Base-by-base conservation (phyloP, 1,139 yeast genomes). In the Casaregolazyma lundiana region DNA sequence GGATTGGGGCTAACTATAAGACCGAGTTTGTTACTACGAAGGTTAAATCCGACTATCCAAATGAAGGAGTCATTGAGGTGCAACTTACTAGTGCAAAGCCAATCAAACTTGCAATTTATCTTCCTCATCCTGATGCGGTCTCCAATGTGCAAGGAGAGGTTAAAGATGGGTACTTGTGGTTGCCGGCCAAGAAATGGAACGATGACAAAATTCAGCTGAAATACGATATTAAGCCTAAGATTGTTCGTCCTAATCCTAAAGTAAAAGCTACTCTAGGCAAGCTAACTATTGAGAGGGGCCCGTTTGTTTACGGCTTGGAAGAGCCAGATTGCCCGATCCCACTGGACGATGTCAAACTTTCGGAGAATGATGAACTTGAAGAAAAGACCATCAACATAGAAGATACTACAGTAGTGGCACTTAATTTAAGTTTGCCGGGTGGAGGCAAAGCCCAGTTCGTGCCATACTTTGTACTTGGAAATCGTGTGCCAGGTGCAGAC, bases 281-380 rank as follows among this genome's bases (percentile, higher is more conserved):
- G 22, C 13, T 44, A n/a, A 40, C 43, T 7, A 36, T 44, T 3
- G 47, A 44, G 20, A 39, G 47, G 9, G 47, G 47, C 4, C 47
- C 47, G 4, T 34, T 44, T 24, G 47, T 44, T n/a, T 44, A 34
- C 22, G 47, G 47, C 2, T 13, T 36, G n/a, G 39, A 36, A 20
- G 29, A 16, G 13, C 18, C 22, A 15, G 20, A 19, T 16, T 15
- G 39, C 15, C 29, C 8, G 5, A 15, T 35, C 13, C 38, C 38
- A 16, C n/a, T 35, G n/a, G 22, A 17, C 15, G 2, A 15, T 9
- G 13, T 18, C 11, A 19, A 24, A 18, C 11, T 36, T 24, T 18
- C 2, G 7, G 15, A 36, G 24, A 21, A 44, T 24, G 29, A 20
- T 15, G 11, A 17, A 15, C 26, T 44, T 17, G 35, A 29, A 11